Evolutionary conservation across 163 green algal genomes (phyloP), one percentile per base, ranked within the genome.

Genomic region (Volvox carteri): DNA sequence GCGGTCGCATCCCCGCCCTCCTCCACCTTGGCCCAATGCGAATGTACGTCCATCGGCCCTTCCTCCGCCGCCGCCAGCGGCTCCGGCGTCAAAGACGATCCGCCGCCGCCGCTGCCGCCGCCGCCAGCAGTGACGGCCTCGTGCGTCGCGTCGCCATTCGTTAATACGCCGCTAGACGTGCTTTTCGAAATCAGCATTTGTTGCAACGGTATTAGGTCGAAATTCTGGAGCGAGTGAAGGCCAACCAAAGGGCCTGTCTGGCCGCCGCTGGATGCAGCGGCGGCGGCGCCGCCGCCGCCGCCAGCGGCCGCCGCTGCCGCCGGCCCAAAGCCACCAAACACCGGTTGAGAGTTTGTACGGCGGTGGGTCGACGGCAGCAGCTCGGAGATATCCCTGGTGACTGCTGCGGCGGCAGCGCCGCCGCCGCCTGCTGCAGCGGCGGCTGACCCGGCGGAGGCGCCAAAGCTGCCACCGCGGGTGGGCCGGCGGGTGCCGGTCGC

Each of bases 261-360:
- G 30, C 28, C 14, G 46, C 75, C 75, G 50, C 30, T 7, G n/a
- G n/a, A n/a, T n/a, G n/a, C n/a, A 11, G 48, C 46, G 44, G 50
- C 52, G 18, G 35, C 58, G 25, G 39, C 42, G 21, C 37, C 14
- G 46, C 73, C 25, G 73, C 73, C 25, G 73, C 42, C 44, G 41
- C 42, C 70, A 56, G 14, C n/a, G 67, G 67, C 18, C 18, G 8
- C n/a, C n/a, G 28, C n/a, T 8, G 58, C 19, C n/a, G 44, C 18
- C 3, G 70, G 65, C 65, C 65, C 65, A 9, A 75, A 12, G 1
- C 65, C 65, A 9, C 19, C 41, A 52, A 78, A 35, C 23, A 62
- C 58, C 2, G 79, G 79, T 30, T 86, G 79, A 1, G 79, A 86
- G 14, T 28, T 62, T 18, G 79, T 68, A 5, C 79, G 79, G 0